Base-by-base conservation (phyloP, 2,329 filamentous ascomycete species). In the Colletotrichum australisinense region DNA sequence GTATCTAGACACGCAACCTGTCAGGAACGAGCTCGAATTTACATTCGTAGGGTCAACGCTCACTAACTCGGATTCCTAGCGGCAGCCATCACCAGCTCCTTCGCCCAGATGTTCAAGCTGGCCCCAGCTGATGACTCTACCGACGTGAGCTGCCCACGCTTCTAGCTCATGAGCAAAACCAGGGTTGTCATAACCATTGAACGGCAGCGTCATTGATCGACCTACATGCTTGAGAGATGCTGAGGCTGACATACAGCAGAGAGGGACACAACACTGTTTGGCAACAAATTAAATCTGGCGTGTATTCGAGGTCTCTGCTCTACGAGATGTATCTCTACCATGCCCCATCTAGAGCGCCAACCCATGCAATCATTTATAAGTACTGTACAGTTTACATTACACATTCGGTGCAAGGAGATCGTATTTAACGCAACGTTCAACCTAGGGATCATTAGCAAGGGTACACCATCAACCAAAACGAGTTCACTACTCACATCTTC, bases 391-490 rank as follows among this genome's bases (percentile, higher is more conserved):
- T 65, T 73, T 62, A 73, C 60, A 71, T 73, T 85, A 98, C 76
- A 97, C 91, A 85, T 97, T 98, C 3, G 95, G 95, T 62, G 94
- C 94, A 74, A 98, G 85, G 75, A 94, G 88, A 83, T 98, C 95
- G 77, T 96, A 97, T 81, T 95, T 97, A 78, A 98, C 95, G 81
- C 94, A 97, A 79, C 90, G 89, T 83, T 98, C 95, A 42, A 96
- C 94, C 92, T 94, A 38, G 2, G 26, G 7, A 14, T 12, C 16
- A 35, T 75, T 62, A 76, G 70, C 35, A 28, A 60, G 24, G 14
- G 8, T 16, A 38, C 22, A 78, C 59, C 76, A 72, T 4, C 8
- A 16, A 2, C 24, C 19, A 26, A 26, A 46, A 3, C 32, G 35
- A 38, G 53, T 22, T 14, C 4, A 11, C 8, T 6, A 88, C 91